A percentile compares a stretch with the other conserved stretches of the same genome.
These are phyloP conservation scores for Cladophialophora carrionii DNA, from an alignment of 2,329 filamentous ascomycete genomes.

Conservation along the genomic window DNA sequence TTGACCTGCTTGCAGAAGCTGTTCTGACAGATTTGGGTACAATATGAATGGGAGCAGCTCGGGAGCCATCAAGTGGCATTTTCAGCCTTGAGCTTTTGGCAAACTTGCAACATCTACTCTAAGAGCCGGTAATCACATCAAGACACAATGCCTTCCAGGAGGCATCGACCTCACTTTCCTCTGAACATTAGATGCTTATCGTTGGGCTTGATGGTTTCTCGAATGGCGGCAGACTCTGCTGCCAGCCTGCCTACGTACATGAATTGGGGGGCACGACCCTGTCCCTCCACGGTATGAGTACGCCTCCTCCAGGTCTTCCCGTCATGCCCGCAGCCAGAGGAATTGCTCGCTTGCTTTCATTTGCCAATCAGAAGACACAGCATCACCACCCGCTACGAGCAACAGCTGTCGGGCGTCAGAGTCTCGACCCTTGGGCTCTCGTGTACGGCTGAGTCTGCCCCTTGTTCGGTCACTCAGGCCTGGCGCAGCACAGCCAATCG, in stretches of 20 bases:
- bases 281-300: too few relatives aligned
- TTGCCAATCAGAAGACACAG: neutral
- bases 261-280: neutral
- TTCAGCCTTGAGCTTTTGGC: neutral
- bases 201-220: neutral
- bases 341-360: neutral
- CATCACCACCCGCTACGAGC: neutral
- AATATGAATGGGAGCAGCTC: neutral
- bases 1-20: neutral
- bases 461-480: constrained; percentile 9
- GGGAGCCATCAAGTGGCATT: neutral
- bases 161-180: neutral
- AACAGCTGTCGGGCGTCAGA: constrained; percentile 7
- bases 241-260: too few relatives aligned
- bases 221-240: too few relatives aligned
- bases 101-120: neutral
- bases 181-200: neutral
- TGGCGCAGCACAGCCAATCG: constrained; percentile 12
- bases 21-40: neutral
- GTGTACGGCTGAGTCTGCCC: constrained; percentile 22
- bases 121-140: neutral
- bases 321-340: neutral
- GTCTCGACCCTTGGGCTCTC: constrained; percentile 5
- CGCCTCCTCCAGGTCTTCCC: too few relatives aligned
- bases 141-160: neutral